Base-by-base conservation (phyloP, 2,329 filamentous ascomycete species). In the Sphaerulina vaccinii region DNA sequence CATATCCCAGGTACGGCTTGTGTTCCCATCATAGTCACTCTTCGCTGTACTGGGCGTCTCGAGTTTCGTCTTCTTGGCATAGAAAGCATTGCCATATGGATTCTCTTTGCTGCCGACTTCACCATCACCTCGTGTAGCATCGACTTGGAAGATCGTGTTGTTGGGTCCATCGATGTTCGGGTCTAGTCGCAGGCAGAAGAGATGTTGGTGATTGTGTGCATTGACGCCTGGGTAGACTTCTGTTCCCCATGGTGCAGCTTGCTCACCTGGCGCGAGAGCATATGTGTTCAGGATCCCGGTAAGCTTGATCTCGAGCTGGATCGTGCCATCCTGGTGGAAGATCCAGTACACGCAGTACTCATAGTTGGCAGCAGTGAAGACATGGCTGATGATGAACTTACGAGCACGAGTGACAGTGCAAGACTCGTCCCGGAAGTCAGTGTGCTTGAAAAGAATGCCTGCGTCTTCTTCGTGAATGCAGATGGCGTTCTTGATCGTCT, bases 291-390 rank as follows among this genome's bases (percentile, higher is more conserved):
- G 75, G 67, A 96, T 95, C 46, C 90, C 90, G 0, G 90, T 96
- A 22, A 96, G 82, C 71, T 92, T 78, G 70, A 96, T 88, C 69
- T 96, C 90, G 9, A 92, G 85, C 73, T 96, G 90, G 58, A 96
- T 85, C 0, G 90, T 95, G 32, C 90, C 91, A 62, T 96, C 91
- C 71, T 93, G 90, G 69, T 92, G 88, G 74, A 95, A 90, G 61
- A 90, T 86, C 90, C 89, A 95, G 75, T 92, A 86, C 3, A 68
- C 79, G 65, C 85, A 86, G 72, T 96, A 96, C 70, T 96, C 91
- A 73, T 96, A 96, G 75, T 96, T 96, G 21, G 91, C 91, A 0
- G 91, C 91, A 0, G 91, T 96, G 73, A 96, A 96, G 66, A 96
- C 87, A 62, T 96, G 90, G 59, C 90, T 90, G 60, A 96, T 79